Base-by-base conservation (phyloP, 495 filamentous ascomycete genomes). In the Lichenothelia convexa region DNA sequence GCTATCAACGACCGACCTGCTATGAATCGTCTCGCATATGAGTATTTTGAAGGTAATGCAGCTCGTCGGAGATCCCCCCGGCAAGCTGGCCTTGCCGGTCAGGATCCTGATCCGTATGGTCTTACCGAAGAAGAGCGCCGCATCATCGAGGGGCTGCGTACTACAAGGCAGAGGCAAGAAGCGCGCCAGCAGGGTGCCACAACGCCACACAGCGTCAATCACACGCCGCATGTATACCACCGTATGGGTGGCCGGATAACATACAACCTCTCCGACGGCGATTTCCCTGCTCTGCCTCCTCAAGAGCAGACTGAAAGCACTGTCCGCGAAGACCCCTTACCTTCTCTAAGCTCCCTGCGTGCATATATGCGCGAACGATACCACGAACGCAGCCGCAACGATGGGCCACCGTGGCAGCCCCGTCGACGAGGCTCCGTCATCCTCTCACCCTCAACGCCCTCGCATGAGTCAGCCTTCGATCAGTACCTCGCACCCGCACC, bases 121-220 rank as follows among this genome's bases (percentile, higher is more conserved):
- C 57, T 75, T 29, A 65, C 63, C 3, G 61, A 67, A 33, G 56
- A 64, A 21, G 72, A 78, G 48, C 64, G 69, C 36, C 55, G 66
- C 35, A 64, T 75, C 26, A 55, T 75, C 35, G 70, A 75, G 18
- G 67, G 65, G 42, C 49, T 75, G 40, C 65, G 45, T 39, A 57
- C 59, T 46, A 44, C 48, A 7, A 35, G 56, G 30, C 50, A 56
- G 30, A 39, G 52, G 22, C 48, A 59, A 19, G 54, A 56, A 33
- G 46, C 40, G 7, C 44, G 54, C 5, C 34, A 44, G 27, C 29
- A 31, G 9, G 41, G 34, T 4, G 22, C 33, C 7, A 40, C 42
- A n/a, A 44, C 59, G 30, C 56, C 58, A 31, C 56, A 48, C 18
- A n/a, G n/a, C n/a, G n/a, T n/a, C n/a, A n/a, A n/a, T 9, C 24